Percentiles rank a stretch among this genome's conserved stretches.
Evolutionary conservation across 768 basidiomycete species (phyloP).

Genomic region (Naganishia randhawae): DNA sequence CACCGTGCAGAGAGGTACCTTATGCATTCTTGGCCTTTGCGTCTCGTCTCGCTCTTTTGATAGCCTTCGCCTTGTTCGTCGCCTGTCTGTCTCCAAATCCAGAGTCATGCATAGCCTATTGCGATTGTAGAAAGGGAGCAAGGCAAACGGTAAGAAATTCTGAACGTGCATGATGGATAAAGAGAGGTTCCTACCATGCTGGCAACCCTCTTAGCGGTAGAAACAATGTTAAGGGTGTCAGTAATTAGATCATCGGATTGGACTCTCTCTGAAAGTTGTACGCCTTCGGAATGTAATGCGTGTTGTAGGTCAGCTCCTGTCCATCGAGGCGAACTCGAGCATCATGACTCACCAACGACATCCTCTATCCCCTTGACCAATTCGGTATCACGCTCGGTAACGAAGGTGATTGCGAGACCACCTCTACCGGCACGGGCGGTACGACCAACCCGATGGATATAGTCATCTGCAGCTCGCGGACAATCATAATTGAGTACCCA

Average conservation of each 20-base stretch:
- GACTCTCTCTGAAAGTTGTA: constrained; percentile 67
- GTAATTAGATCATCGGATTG: constrained; percentile 77
- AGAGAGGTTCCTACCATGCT: constrained; percentile 67
- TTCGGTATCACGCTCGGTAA: constrained; percentile 88
- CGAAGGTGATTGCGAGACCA: constrained; percentile 87
- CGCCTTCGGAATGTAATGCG: constrained; percentile 55
- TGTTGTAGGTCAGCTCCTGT: neutral
- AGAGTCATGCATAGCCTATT: constrained; percentile 65
- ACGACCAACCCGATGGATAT: constrained; percentile 90
- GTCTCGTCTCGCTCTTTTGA: constrained; percentile 55
- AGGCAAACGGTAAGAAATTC: neutral
- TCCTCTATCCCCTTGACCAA: constrained; percentile 75
- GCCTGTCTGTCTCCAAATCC: constrained; percentile 85
- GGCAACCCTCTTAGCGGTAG: constrained; percentile 84
- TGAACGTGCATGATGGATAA: neutral
- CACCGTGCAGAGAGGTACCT: neutral
- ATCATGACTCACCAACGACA: constrained; percentile 66
- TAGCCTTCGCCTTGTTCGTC: constrained; percentile 59
- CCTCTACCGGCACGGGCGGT: constrained; percentile 86
- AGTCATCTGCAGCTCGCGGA: constrained; percentile 77
- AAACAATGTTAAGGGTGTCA: constrained; percentile 80
- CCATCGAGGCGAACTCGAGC: too few species aligned
- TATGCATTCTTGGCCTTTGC: constrained; percentile 27
- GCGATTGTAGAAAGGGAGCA: too few species aligned
- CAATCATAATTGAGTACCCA: constrained; percentile 98